Percentiles rank a stretch among this genome's conserved stretches.
phyloP scores from a whole-genome alignment of 2,329 filamentous ascomycete species.

The Exophiala bonariae region DNA sequence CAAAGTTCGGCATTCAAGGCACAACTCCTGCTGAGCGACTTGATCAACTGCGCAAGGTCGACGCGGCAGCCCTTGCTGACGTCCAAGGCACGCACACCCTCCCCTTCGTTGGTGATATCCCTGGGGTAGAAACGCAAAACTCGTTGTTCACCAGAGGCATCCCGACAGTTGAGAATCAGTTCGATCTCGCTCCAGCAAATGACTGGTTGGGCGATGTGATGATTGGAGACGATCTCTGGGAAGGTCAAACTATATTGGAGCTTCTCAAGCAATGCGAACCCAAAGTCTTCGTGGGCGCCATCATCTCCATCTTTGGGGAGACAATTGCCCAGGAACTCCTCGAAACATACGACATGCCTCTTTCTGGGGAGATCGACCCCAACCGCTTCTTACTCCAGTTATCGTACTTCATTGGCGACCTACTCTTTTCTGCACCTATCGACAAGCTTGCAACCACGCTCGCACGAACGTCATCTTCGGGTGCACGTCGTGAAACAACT shows the following conservation, averaged over 20 bases:
- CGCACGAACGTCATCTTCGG: neutral
- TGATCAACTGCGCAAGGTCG: constrained; percentile 32
- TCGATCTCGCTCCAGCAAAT: constrained; percentile 26
- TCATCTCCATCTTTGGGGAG: constrained; percentile 29
- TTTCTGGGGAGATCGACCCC: constrained; percentile 12
- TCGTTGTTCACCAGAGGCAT: constrained; percentile 17
- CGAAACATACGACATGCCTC: constrained; percentile 21
- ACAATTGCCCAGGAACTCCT: constrained; percentile 11
- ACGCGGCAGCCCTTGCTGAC: constrained; percentile 6
- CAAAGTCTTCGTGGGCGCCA: constrained; percentile 39
- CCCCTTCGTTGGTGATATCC: constrained; percentile 7
- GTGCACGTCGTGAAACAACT: constrained; percentile 23
- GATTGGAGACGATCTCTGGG: constrained; percentile 27
- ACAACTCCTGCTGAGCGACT: constrained; percentile 33
- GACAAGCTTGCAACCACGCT: constrained; percentile 18
- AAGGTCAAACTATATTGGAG: constrained; percentile 21
- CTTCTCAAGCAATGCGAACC: constrained; percentile 37
- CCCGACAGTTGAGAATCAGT: constrained; percentile 4
- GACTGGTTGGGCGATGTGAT: constrained; percentile 28
- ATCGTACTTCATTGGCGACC: constrained; percentile 24
- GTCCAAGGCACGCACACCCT: constrained; percentile 10
- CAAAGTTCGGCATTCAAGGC: constrained; percentile 9
- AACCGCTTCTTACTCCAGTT: constrained; percentile 22
- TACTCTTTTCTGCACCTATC: constrained; percentile 21
- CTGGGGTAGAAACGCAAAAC: constrained; percentile 1